Evolutionary conservation across 345 rosid genomes (phyloP), one percentile per base, ranked within the genome.

Genomic region (Salix exigua): DNA sequence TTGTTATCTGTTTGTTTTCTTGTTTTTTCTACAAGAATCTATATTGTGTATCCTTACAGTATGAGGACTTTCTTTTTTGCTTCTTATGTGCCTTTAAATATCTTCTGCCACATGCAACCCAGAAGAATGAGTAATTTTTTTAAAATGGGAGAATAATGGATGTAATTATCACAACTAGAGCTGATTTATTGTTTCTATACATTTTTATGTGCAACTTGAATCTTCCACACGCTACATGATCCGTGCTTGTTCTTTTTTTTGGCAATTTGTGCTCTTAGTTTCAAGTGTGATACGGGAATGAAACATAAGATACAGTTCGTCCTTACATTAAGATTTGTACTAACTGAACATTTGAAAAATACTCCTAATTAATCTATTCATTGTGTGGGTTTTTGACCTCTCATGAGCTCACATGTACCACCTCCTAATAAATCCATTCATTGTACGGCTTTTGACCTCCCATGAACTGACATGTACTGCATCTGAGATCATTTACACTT

Each of bases 401-500:
- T 10, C 61, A 21, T 53, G 61, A 53, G 11, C 61, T 21, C 25
- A 58, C 63, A n/a, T 58, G 63, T 9, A n/a, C 50, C 17, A 16
- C 37, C 40, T 64, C 5, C 14, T 58, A 58, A 58, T 11, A 58
- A 23, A 58, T 58, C 63, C 23, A 23, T 58, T n/a, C 26, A 58
- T 58, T 9, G 25, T 58, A 16, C 2, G 28, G 63, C 0, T 58
- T 58, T 58, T 58, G 63, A 58, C 28, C 28, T 58, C 63, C 14
- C 63, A 58, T 58, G 63, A n/a, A 12, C 63, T n/a, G 4, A 58
- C 28, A n/a, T 58, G 63, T n/a, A n/a, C 50, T 1, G 18, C 63
- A n/a, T 58, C 68, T 83, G 61, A 78, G 35, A 12, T 73, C 70
- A 28, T 38, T 73, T 72, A 0, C 71, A 1, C 51, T 3, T 72